Conservation (phyloP, 805 yeast genomes). For the Ogataea naganishii region DNA sequence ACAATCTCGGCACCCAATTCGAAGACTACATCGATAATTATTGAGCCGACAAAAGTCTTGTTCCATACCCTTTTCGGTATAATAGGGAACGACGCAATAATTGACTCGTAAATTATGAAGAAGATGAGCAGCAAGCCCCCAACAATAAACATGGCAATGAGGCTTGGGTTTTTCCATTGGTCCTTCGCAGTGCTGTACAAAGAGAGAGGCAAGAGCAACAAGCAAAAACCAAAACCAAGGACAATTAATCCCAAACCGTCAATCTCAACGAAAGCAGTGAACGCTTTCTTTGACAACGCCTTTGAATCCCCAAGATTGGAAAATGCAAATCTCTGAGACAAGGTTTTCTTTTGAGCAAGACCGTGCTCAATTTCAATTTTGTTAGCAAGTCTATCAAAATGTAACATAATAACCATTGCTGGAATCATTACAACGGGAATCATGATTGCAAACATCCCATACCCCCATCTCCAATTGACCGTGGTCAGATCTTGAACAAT, state of each 20-base stretch:
- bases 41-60: slow-evolving; percentile 28
- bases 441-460: slow-evolving; percentile 39
- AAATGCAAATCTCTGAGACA: no score
- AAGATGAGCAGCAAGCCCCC: slow-evolving; percentile 26
- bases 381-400: slow-evolving; percentile 24
- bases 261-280: slow-evolving; percentile 24
- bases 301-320: no score
- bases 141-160: slow-evolving; percentile 32
- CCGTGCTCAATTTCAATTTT: no score
- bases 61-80: slow-evolving; percentile 29
- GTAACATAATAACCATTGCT: slow-evolving; percentile 22
- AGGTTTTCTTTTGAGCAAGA: no score
- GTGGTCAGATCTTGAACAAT: slow-evolving; percentile 24
- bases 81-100: slow-evolving; percentile 26
- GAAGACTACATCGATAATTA: slow-evolving; percentile 25
- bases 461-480: slow-evolving; percentile 42
- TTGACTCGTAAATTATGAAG: slow-evolving; percentile 23
- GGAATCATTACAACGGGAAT: slow-evolving; percentile 31
- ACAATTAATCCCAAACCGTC: slow-evolving; percentile 30
- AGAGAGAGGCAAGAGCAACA: slow-evolving; percentile 31
- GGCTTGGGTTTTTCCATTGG: slow-evolving; percentile 28
- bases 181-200: slow-evolving; percentile 22
- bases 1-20: slow-evolving; percentile 21
- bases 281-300: no score
- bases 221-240: slow-evolving; percentile 29